Evolutionary conservation across 164 flowering plant genomes (phyloP), one percentile per base, ranked within the genome.

Genomic region (Amborella trichopoda): DNA sequence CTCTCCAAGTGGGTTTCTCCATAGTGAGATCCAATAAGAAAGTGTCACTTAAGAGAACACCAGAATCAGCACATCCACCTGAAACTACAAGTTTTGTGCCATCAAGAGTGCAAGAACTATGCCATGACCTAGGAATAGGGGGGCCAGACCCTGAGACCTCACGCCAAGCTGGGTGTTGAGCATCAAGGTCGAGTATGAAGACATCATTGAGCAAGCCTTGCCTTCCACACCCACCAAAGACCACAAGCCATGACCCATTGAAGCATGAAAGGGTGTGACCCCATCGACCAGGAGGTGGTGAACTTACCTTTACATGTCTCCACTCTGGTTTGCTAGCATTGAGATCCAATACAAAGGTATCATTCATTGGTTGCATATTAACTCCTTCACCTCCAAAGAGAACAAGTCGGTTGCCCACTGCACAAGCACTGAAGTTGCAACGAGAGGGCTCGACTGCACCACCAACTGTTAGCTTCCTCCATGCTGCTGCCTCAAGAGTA

Each of bases 351-450:
- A 88, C 90, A 65, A 88, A 83, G 6, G 94, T 83, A 57, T 88
- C 94, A 53, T 88, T 88, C 96, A 88, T 88, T 11, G 97, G 94
- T 52, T 88, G 94, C 97, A 88, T 83, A 47, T 88, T 81, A 5
- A 88, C 89, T 18, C 94, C 97, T 57, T 88, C 97, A 17, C 97
- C 97, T 8, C 97, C 94, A 70, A 88, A 83, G 11, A 88, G 78
- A 38, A 83, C 91, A 28, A 88, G 82, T n/a, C 89, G 67, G 55
- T 81, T 88, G 3, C 97, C 97, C 53, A 88, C 97, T 20, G 97
- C 97, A 65, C 94, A 83, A 14, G 91, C 91, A 66, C 91, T 80
- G 49, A 83, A 83, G 49, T 88, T 88, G 66, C 97, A 83, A 24
- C 94, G 75, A 14, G 94, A 83, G 28, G 97, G 94, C 56, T 88